phyloP scores from a whole-genome alignment of 352 stramenopile species.

The Phytophthora lateralis region DNA sequence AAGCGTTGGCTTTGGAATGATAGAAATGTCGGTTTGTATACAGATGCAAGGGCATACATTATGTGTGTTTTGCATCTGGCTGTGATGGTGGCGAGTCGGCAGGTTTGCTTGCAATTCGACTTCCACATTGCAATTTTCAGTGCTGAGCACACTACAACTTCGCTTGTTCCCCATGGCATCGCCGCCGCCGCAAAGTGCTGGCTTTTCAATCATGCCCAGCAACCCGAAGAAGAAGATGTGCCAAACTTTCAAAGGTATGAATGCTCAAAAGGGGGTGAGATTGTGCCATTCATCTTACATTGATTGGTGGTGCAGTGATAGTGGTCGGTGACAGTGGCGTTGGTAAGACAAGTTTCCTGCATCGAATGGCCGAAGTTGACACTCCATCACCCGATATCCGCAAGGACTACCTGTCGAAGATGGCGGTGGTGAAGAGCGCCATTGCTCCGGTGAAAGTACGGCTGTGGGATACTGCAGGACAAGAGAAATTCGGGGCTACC shows the following conservation, averaged over 20 bases:
- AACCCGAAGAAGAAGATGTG: conserved; percentile 60
- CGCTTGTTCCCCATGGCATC: conserved; percentile 13
- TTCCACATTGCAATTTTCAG: conserved; percentile 22
- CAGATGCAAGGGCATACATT: too few relatives aligned
- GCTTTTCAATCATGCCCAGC: conserved; percentile 63
- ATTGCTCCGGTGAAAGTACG: conserved; percentile 49
- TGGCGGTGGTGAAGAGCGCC: conserved; percentile 31
- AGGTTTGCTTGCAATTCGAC: background rate
- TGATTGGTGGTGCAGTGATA: conserved; percentile 36
- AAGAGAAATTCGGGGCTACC: conserved; percentile 47
- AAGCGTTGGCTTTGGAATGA: conserved; percentile 11
- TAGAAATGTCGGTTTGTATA: conserved; percentile 5
- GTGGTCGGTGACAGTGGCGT: conserved; percentile 46
- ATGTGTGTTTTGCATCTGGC: background rate
- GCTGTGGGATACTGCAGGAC: conserved; percentile 58
- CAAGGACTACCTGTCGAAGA: conserved; percentile 42
- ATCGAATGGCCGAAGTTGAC: conserved; percentile 18
- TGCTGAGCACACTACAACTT: background rate
- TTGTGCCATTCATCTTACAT: background rate
- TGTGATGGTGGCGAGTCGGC: background rate
- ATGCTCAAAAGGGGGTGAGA: background rate
- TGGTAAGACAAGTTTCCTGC: conserved; percentile 52
- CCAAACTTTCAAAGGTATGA: conserved; percentile 49
- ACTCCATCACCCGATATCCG: background rate
- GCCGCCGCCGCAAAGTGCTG: background rate